Percentiles rank a stretch among this genome's conserved stretches.
These are phyloP conservation scores for Saturnispora sekii DNA, from an alignment of 805 yeast genomes.

Conservation along the genomic window DNA sequence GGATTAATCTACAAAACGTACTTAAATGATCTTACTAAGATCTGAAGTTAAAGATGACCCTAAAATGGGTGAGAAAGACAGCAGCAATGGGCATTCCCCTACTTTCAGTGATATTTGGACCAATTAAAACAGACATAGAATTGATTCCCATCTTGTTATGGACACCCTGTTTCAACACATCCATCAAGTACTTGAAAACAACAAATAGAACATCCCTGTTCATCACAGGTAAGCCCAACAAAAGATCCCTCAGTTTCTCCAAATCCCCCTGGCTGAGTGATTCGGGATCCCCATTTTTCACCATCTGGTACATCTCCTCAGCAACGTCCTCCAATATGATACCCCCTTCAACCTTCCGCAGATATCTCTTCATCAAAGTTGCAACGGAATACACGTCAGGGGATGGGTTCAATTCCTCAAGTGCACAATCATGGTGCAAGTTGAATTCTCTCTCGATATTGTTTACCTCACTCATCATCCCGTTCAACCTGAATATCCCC, in stretches of 20 bases:
- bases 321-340: constrained; percentile 43
- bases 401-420: constrained; percentile 34
- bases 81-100: constrained; percentile 28
- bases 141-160: constrained; percentile 76
- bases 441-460: constrained; percentile 63
- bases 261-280: neutral
- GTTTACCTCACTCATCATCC: constrained; percentile 70
- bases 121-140: constrained; percentile 39
- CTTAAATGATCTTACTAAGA: neutral
- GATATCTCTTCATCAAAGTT: constrained; percentile 72
- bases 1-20: too few relatives aligned
- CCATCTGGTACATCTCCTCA: constrained; percentile 26
- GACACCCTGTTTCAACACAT: constrained; percentile 50
- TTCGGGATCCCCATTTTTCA: constrained; percentile 12
- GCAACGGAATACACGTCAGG: constrained; percentile 83
- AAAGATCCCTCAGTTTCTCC: constrained; percentile 22
- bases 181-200: constrained; percentile 56
- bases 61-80: constrained; percentile 21
- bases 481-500: constrained; percentile 86
- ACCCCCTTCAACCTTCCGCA: constrained; percentile 70
- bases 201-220: constrained; percentile 53
- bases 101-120: constrained; percentile 27
- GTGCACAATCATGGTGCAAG: constrained; percentile 55
- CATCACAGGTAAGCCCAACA: constrained; percentile 39
- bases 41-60: constrained; percentile 17